Evolutionary conservation across 257 asterid species (phyloP).

Genomic region (Eucommia ulmoides): DNA sequence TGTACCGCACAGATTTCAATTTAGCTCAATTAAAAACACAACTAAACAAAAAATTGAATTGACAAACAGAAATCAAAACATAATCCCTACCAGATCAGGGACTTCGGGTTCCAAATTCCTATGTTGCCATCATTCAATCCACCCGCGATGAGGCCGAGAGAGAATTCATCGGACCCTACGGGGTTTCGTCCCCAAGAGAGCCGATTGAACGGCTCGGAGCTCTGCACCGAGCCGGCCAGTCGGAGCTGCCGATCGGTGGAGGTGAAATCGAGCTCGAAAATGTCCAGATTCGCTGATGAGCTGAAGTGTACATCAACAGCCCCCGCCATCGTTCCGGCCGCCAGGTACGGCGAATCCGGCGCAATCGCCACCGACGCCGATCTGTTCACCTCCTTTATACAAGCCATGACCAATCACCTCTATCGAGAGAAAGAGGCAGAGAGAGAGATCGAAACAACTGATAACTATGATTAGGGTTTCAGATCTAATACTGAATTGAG

Average conservation of each 20-base stretch:
- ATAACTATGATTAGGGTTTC: too few species aligned
- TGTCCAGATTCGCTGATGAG: constrained; percentile 85
- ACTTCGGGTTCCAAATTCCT: constrained; percentile 89
- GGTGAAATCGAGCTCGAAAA: constrained; percentile 78
- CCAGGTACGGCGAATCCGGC: constrained; percentile 78
- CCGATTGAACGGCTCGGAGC: constrained; percentile 86
- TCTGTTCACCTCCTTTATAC: constrained; percentile 69
- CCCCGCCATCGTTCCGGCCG: constrained; percentile 99
- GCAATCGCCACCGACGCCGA: constrained; percentile 94
- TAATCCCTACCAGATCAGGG: constrained; percentile 52
- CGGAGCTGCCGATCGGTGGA: constrained; percentile 68
- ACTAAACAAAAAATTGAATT: too few species aligned
- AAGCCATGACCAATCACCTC: too few species aligned
- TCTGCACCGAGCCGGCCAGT: constrained; percentile 52
- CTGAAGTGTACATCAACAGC: constrained; percentile 98
- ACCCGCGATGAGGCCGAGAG: constrained; percentile 84
- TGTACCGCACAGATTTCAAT: too few species aligned
- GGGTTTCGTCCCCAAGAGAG: constrained; percentile 70
- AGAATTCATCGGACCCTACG: constrained; percentile 52
- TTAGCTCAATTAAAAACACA: too few species aligned
- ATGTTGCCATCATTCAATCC: constrained; percentile 93
- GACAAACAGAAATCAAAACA: too few species aligned
- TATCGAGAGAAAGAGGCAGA: too few species aligned
- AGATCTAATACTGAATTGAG: too few species aligned
- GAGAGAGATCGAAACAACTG: too few species aligned